These are phyloP conservation scores for Sisymbrium altissimum DNA, from an alignment of 345 rosid species.

Conservation along the genomic window DNA sequence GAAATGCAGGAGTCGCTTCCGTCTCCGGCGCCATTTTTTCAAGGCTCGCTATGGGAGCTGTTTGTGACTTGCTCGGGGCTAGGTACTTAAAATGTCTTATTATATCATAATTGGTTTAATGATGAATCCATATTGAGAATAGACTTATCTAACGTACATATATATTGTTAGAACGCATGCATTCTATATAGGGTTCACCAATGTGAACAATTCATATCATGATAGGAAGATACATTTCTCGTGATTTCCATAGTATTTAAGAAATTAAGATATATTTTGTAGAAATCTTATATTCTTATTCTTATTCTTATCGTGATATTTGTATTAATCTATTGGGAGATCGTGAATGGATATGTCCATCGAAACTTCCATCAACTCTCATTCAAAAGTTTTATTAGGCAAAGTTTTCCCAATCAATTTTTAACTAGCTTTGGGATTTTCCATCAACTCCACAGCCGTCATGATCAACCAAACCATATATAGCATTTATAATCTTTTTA, in stretches of 20 bases:
- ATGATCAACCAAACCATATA: background rate
- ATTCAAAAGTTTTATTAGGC: background rate
- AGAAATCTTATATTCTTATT: background rate
- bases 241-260: background rate
- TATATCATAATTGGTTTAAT: background rate
- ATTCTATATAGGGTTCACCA: background rate
- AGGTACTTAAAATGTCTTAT: conserved; percentile 32
- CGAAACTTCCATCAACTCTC: too few relatives aligned
- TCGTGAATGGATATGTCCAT: too few relatives aligned
- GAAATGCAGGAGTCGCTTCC: conserved; percentile 77
- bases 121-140: background rate
- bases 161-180: background rate
- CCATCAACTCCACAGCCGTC: background rate
- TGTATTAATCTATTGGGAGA: too few relatives aligned
- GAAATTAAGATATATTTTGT: background rate
- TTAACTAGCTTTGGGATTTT: background rate
- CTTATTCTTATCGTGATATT: background rate
- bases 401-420: background rate
- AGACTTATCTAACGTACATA: background rate
- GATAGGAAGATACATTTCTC: background rate
- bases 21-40: conserved; percentile 76
- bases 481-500: background rate
- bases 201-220: background rate
- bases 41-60: conserved; percentile 71
- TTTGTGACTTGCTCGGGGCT: conserved; percentile 70